Percentiles rank a stretch among this genome's conserved stretches.
Evolutionary conservation across 306 rosid genomes (phyloP).

Genomic region (Elaeagnus macrophylla): DNA sequence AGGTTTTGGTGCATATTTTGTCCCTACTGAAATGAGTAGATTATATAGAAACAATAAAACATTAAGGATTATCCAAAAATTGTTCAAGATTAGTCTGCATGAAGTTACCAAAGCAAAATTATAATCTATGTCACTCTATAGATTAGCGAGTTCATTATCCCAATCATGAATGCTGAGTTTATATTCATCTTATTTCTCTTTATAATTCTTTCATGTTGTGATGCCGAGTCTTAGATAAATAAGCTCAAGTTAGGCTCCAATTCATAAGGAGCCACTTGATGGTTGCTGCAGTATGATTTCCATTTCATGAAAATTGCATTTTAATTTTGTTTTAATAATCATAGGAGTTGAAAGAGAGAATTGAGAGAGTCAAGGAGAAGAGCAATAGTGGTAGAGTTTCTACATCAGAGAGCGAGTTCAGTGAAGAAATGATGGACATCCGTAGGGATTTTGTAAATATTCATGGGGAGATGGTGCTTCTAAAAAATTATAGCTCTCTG

Average conservation of each 20-base stretch:
- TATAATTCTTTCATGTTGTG: too few species aligned
- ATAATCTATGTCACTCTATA: too few species aligned
- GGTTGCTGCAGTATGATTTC: neutral
- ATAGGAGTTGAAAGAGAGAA: slow-evolving; percentile 83
- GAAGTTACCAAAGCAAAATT: too few species aligned
- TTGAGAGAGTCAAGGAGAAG: slow-evolving; percentile 59
- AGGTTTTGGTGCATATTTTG: too few species aligned
- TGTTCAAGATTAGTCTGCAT: too few species aligned
- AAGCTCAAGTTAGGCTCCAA: too few species aligned
- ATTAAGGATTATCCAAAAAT: too few species aligned
- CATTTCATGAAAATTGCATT: slow-evolving; percentile 12
- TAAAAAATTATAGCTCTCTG: slow-evolving; percentile 85
- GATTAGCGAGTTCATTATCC: too few species aligned
- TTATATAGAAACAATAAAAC: too few species aligned
- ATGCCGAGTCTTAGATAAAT: too few species aligned
- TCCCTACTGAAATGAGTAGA: neutral
- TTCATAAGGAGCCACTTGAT: slow-evolving; percentile 1
- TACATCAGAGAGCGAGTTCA: slow-evolving; percentile 66
- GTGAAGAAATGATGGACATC: slow-evolving; percentile 93
- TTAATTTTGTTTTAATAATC: slow-evolving; percentile 1
- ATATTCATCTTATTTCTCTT: too few species aligned
- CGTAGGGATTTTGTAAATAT: slow-evolving; percentile 88
- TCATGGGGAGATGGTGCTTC: slow-evolving; percentile 97
- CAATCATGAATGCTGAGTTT: too few species aligned
- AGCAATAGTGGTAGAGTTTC: slow-evolving; percentile 42